phyloP scores from a whole-genome alignment of 257 asterid species.

The Nyctanthes arbortristis region DNA sequence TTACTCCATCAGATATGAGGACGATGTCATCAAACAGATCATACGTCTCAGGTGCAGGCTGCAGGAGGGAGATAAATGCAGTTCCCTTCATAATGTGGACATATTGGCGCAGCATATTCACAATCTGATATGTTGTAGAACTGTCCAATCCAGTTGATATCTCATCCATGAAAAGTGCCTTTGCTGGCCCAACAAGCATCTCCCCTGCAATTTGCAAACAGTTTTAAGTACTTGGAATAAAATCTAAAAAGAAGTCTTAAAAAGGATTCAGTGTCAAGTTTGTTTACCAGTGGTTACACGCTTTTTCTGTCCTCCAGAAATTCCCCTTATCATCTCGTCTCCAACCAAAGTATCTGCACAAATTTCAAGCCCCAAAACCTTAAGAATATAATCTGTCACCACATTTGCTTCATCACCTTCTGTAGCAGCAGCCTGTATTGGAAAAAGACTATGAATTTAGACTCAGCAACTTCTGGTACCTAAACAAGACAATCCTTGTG shows the following conservation, averaged over 20 bases:
- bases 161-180: constrained; percentile 54
- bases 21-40: constrained; percentile 47
- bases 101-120: constrained; percentile 33
- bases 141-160: constrained; percentile 53
- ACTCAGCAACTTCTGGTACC: no score
- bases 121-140: constrained; percentile 42
- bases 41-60: constrained; percentile 54
- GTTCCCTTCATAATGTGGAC: constrained; percentile 48
- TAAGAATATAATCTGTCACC: constrained; percentile 37
- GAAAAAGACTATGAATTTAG: neutral
- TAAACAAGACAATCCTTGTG: no score
- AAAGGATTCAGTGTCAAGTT: neutral
- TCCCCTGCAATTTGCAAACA: constrained; percentile 32
- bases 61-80: constrained; percentile 43
- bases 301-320: constrained; percentile 58
- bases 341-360: constrained; percentile 67
- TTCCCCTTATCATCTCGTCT: constrained; percentile 56
- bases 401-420: constrained; percentile 45
- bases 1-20: constrained; percentile 40
- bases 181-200: constrained; percentile 50
- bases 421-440: constrained; percentile 38
- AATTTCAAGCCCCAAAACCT: constrained; percentile 52
- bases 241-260: neutral
- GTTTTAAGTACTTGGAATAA: constrained; percentile 8
- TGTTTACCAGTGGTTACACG: constrained; percentile 52